A percentile compares a stretch with the other conserved stretches of the same genome.
phyloP scores from a whole-genome alignment of 1,139 yeast genomes.

The Sugiyamaella neomexicana region DNA sequence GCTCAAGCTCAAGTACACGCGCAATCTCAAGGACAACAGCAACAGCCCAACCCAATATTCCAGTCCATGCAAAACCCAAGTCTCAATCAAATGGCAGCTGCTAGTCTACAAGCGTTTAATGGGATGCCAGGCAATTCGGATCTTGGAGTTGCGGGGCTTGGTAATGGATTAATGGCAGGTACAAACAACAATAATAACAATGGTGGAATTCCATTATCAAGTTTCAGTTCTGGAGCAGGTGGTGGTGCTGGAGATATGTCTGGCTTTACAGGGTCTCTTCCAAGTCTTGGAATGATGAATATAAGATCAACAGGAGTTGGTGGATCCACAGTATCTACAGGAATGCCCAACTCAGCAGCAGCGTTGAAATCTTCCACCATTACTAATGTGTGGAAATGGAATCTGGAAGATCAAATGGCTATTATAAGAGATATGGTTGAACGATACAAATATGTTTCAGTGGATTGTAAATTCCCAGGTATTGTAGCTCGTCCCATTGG shows the following conservation, averaged over 20 bases:
- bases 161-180: conserved; percentile 12
- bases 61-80: conserved; percentile 10
- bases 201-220: background rate
- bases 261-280: conserved; percentile 3
- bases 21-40: conserved; percentile 7
- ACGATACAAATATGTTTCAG: conserved; percentile 66
- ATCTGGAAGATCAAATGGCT: conserved; percentile 78
- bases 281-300: conserved; percentile 9
- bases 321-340: background rate
- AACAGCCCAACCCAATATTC: conserved; percentile 5
- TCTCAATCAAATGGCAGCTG: conserved; percentile 15
- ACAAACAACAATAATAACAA: too few species aligned
- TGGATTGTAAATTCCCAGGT: conserved; percentile 91
- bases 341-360: background rate
- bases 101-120: conserved; percentile 11
- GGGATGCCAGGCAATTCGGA: conserved; percentile 4
- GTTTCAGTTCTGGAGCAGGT: background rate
- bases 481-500: conserved; percentile 96
- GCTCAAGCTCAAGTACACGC: conserved; percentile 5
- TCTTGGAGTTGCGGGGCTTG: conserved; percentile 9
- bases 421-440: conserved; percentile 68
- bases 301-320: background rate
- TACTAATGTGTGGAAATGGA: conserved; percentile 76
- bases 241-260: background rate
- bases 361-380: conserved; percentile 14